Base-by-base conservation (phyloP, 352 stramenopile genomes). In the Globisporangium alternatum region DNA sequence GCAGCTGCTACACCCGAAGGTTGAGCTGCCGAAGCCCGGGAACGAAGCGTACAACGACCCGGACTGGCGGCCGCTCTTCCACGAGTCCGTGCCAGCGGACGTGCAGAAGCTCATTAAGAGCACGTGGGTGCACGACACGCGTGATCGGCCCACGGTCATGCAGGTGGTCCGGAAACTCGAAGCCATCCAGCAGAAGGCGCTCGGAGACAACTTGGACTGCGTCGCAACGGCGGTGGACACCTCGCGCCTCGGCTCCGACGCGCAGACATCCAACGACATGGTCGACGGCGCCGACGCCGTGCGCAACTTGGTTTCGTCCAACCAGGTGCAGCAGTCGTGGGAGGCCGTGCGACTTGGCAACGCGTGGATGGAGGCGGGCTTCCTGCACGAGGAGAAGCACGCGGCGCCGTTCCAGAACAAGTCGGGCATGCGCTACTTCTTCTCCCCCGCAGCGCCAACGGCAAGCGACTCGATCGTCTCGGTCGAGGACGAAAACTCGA, bases 311-410 rank as follows among this genome's bases (percentile, higher is more conserved):
- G 53, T 67, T 21, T 67, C 62, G 5, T 71, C 75, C 4, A 71
- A 66, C 1, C 69, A 82, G 28, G 78, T 88, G 71, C 59, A 78
- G 37, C 55, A 71, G 8, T 53, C 76, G 48, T 69, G 74, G 45
- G 80, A 89, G 65, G 80, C 72, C 25, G 65, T 88, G 12, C 78
- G 78, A 8, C 55, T 89, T 17, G 80, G 80, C 22, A 88, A 89
- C 55, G 78, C 78, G 13, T 76, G 86, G 44, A 87, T 89, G 80
- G 78, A 89, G 57, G 72, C 76, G 1, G 78, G 76, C 10, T 61
- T 84, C 31, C 60, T 89, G 13, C 80, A 87, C 44, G 77, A 89
- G 56, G 59, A 67, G 25, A 85, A 82, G 45, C 80, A 89, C 44
- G 49, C 64, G 9, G 56, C 52, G 10, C 71, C 75, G 41, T 86